Evolutionary conservation across 768 basidiomycete species (phyloP), one percentile per base, ranked within the genome.

Genomic region (Rhodosporidiobolus sp.): DNA sequence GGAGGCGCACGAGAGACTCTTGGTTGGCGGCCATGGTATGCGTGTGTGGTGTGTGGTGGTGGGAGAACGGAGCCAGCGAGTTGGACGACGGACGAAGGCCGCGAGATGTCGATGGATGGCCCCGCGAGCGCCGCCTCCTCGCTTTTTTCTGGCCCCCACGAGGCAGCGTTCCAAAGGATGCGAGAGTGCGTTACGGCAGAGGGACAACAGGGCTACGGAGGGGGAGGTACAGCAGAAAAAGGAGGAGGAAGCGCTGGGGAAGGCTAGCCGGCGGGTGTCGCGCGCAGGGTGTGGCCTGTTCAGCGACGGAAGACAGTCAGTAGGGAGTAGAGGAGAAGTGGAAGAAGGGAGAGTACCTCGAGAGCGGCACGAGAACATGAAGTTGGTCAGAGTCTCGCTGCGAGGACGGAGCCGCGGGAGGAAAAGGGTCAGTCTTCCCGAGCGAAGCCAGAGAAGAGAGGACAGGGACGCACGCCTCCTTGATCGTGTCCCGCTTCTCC

Each of bases 361-460:
- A 59, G 50, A 59, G 32, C 65, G 55, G 24, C 52, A 53, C 24
- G 45, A 48, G n/a, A 60, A 75, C 66, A 75, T 72, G 26, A 75
- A 75, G 52, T 75, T 75, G 22, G 74, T 75, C 3, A 75, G 45
- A 12, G 74, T 75, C 57, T 75, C 74, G 14, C 72, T 73, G 34
- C 24, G 24, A 8, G 28, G 14, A 34, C 35, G 28, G 22, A n/a
- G n/a, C n/a, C n/a, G n/a, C n/a, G n/a, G n/a, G n/a, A 53, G 26
- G 34, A 32, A 30, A 20, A 14, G 24, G 28, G n/a, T 48, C 54
- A 46, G 30, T n/a, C n/a, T n/a, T n/a, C 17, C 22, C 24, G 30
- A 30, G 28, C 3, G 22, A 11, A 12, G 5, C 17, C n/a, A 26
- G 20, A 30, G 38, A 38, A 49, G 32, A n/a, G 53, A 10, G 8